Conservation (phyloP, 2,329 filamentous ascomycete species). For the Myriosclerotinia duriaeana region DNA sequence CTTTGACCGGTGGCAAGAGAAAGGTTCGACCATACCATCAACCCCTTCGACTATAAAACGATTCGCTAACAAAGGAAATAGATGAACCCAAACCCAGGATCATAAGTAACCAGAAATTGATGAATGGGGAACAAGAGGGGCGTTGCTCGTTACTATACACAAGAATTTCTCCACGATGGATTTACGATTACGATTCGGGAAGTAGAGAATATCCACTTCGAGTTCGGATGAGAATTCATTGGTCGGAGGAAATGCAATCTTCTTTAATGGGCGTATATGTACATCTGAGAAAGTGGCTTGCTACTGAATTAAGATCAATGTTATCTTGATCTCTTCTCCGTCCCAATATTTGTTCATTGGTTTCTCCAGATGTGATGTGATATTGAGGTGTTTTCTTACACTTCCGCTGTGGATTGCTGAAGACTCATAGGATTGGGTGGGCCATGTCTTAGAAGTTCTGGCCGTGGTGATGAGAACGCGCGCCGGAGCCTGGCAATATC, state of each 20-base stretch:
- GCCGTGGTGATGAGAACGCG: background rate
- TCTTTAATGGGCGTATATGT: conserved; percentile 40
- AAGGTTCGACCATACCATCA: conserved; percentile 60
- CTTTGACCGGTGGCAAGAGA: conserved; percentile 95
- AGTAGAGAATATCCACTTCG: conserved; percentile 34
- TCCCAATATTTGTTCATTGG: conserved; percentile 18
- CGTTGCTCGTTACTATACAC: conserved; percentile 32
- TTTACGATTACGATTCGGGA: conserved; percentile 24
- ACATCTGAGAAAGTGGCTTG: conserved; percentile 31
- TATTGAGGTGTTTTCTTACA: background rate
- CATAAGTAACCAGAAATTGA: conserved; percentile 49
- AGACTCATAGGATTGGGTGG: background rate
- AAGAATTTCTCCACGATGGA: conserved; percentile 18
- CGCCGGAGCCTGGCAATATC: background rate
- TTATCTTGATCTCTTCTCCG: conserved; percentile 24
- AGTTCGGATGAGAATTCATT: conserved; percentile 33
- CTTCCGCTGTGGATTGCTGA: background rate
- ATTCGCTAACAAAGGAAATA: conserved; percentile 40
- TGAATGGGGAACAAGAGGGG: conserved; percentile 34
- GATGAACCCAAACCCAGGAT: conserved; percentile 86
- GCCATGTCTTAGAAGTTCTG: background rate
- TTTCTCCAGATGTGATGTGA: conserved; percentile 18
- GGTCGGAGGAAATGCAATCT: conserved; percentile 38
- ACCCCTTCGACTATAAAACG: background rate
- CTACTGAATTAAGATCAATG: conserved; percentile 26